Evolutionary conservation across 2,329 filamentous ascomycete species (phyloP).

Genomic region (Exophiala mesophila): DNA sequence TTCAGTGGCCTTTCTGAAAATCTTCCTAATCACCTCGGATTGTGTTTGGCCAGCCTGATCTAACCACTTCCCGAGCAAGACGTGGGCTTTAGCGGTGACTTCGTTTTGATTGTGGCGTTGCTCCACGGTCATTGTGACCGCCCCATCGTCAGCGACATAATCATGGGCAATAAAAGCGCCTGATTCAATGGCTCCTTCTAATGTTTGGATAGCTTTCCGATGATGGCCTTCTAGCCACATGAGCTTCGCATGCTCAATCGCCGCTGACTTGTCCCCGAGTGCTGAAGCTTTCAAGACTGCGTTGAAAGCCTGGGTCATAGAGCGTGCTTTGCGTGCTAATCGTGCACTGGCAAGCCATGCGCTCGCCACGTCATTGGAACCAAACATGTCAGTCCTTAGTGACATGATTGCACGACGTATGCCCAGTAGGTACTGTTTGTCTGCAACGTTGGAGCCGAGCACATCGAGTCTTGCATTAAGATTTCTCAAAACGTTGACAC

Average conservation of each 20-base stretch:
- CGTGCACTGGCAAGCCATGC: conserved; percentile 82
- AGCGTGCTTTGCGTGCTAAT: conserved; percentile 78
- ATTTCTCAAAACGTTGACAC: conserved; percentile 45
- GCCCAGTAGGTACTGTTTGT: conserved; percentile 90
- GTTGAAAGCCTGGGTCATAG: conserved; percentile 83
- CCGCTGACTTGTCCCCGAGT: conserved; percentile 78
- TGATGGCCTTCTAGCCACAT: conserved; percentile 92
- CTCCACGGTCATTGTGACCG: conserved; percentile 36
- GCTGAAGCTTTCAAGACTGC: conserved; percentile 84
- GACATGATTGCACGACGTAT: conserved; percentile 85
- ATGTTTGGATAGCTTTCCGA: conserved; percentile 86
- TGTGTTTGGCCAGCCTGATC: conserved; percentile 92
- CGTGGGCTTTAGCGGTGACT: conserved; percentile 61
- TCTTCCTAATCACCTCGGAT: conserved; percentile 68
- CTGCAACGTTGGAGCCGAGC: conserved; percentile 79
- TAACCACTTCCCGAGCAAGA: conserved; percentile 93
- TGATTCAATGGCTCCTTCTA: conserved; percentile 78
- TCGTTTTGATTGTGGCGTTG: conserved; percentile 49
- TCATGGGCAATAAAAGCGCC: conserved; percentile 63
- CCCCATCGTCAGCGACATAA: conserved; percentile 33
- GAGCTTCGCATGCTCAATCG: conserved; percentile 88
- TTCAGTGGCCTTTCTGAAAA: conserved; percentile 69
- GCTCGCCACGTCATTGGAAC: conserved; percentile 68
- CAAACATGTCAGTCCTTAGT: conserved; percentile 57
- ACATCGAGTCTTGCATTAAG: conserved; percentile 78